phyloP scores from a whole-genome alignment of 2,329 filamentous ascomycete genomes.

The Sphaerulina vaccinii region DNA sequence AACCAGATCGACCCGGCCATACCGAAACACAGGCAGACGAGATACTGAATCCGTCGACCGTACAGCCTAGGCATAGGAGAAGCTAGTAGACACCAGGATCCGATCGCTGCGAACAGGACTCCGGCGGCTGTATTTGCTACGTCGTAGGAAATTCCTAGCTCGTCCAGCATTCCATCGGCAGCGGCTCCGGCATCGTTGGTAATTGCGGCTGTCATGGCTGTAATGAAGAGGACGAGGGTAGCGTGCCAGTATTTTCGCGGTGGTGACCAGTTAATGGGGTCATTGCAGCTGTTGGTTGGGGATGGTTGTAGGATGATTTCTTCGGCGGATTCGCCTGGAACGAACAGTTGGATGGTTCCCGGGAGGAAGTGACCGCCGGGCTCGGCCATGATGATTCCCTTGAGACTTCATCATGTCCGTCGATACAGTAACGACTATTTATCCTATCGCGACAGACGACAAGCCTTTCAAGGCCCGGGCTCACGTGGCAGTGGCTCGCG shows the following conservation, averaged over 20 bases:
- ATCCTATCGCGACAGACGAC: too few species aligned
- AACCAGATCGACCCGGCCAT: constrained; percentile 57
- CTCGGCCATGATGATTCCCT: too few species aligned
- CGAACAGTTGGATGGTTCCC: constrained; percentile 27
- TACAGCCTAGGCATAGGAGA: constrained; percentile 56
- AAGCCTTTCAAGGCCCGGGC: too few species aligned
- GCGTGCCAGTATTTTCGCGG: constrained; percentile 39
- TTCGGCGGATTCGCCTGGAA: constrained; percentile 20
- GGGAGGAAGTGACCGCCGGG: constrained; percentile 1
- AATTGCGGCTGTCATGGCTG: constrained; percentile 56
- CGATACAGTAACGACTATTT: too few species aligned
- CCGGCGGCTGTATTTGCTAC: constrained; percentile 59
- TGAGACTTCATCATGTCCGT: too few species aligned
- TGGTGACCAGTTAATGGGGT: constrained; percentile 36
- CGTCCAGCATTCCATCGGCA: constrained; percentile 50
- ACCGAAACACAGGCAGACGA: constrained; percentile 52
- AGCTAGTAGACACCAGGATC: constrained; percentile 55
- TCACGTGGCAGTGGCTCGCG: too few species aligned
- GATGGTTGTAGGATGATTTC: constrained; percentile 55
- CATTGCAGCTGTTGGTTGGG: constrained; percentile 43
- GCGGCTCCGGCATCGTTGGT: constrained; percentile 57
- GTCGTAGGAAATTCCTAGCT: constrained; percentile 54
- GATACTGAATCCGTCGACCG: constrained; percentile 54
- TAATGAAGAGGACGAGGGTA: constrained; percentile 53
- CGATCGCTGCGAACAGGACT: constrained; percentile 56